A percentile compares a stretch with the other conserved stretches of the same genome.
phyloP scores from a whole-genome alignment of 306 rosid species.

The Lathyrus tuberosus region DNA sequence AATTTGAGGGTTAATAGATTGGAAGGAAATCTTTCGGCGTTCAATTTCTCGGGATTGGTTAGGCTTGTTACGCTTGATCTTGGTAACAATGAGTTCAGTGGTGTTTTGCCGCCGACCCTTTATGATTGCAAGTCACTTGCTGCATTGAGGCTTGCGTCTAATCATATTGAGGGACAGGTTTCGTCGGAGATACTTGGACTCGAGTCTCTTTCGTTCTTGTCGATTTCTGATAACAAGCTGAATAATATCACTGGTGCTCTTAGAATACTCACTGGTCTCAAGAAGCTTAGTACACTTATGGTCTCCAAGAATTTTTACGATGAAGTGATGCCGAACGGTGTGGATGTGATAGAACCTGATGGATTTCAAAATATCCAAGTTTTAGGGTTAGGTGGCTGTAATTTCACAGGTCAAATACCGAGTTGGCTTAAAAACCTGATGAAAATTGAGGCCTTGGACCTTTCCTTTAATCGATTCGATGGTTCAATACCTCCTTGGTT shows the following conservation, averaged over 20 bases:
- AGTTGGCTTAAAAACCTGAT: constrained; percentile 66
- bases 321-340: constrained; percentile 65
- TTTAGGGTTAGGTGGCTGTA: constrained; percentile 79
- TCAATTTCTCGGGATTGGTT: constrained; percentile 66
- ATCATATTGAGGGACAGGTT: constrained; percentile 70
- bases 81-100: constrained; percentile 70
- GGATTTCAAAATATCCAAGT: constrained; percentile 73
- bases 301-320: constrained; percentile 55
- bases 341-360: constrained; percentile 47
- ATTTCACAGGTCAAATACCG: constrained; percentile 73
- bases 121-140: constrained; percentile 74
- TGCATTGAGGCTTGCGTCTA: constrained; percentile 76
- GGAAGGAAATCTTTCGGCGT: constrained; percentile 65
- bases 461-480: constrained; percentile 60
- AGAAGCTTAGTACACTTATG: constrained; percentile 70
- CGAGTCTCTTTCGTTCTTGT: constrained; percentile 67
- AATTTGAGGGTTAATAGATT: constrained; percentile 75
- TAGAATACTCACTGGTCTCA: constrained; percentile 59
- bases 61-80: constrained; percentile 73
- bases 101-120: constrained; percentile 72
- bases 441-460: constrained; percentile 73
- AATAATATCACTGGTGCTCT: constrained; percentile 67
- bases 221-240: constrained; percentile 69
- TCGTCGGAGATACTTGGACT: constrained; percentile 57
- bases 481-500: constrained; percentile 84